Percentiles rank a stretch among this genome's conserved stretches.
These are phyloP conservation scores for Candida easanensis DNA, from an alignment of 805 yeast species.

Conservation along the genomic window DNA sequence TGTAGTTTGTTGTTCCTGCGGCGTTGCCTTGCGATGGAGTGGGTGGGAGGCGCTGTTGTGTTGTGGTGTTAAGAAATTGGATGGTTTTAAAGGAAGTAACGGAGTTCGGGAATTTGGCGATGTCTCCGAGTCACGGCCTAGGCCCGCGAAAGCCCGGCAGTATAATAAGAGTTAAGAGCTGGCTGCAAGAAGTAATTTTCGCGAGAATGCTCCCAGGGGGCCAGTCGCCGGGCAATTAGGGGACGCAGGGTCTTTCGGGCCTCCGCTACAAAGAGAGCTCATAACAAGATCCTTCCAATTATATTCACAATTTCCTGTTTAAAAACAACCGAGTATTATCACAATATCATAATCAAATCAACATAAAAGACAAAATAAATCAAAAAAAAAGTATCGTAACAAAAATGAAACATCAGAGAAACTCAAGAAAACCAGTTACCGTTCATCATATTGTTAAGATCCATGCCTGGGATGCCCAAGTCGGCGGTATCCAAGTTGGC, in stretches of 20 bases:
- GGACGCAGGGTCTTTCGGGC: too few species aligned
- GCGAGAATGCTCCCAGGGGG: too few species aligned
- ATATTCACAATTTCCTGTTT: too few species aligned
- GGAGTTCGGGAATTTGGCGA: slow-evolving; percentile 8
- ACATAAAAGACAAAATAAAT: background rate
- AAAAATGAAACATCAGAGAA: background rate
- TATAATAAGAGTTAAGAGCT: background rate
- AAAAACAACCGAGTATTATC: too few species aligned
- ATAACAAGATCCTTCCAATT: background rate
- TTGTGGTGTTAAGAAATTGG: background rate
- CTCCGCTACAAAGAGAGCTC: too few species aligned
- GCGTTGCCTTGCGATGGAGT: too few species aligned
- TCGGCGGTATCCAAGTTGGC: slow-evolving; percentile 6
- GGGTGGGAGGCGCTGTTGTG: too few species aligned
- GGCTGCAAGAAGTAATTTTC: too few species aligned
- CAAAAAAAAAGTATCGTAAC: background rate
- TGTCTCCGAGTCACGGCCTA: too few species aligned
- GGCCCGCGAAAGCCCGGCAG: background rate
- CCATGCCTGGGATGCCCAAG: slow-evolving; percentile 11
- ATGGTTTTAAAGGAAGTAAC: slow-evolving; percentile 9
- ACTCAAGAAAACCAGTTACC: slow-evolving; percentile 25
- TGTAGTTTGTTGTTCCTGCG: too few species aligned
- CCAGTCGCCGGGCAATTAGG: too few species aligned
- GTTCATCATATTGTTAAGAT: slow-evolving; percentile 19
- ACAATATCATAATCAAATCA: background rate